phyloP scores from a whole-genome alignment of 1,139 yeast species.

The Hemisphaericaspora lyxosophila region DNA sequence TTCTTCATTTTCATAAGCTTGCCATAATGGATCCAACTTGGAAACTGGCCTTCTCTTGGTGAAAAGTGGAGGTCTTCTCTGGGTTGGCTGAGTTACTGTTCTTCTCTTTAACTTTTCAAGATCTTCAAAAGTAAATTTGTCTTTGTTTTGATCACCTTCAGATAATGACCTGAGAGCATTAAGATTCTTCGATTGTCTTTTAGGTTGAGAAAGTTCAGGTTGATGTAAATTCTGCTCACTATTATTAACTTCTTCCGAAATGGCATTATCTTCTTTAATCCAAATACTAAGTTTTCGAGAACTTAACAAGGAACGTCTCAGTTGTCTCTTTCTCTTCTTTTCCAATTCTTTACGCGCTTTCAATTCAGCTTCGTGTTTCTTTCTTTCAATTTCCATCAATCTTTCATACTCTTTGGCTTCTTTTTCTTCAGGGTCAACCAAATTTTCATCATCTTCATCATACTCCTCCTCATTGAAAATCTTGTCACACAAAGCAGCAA shows the following conservation, averaged over 20 bases:
- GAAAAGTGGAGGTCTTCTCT: constrained; percentile 44
- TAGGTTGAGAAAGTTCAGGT: constrained; percentile 34
- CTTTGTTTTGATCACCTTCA: constrained; percentile 26
- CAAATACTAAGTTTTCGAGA: constrained; percentile 42
- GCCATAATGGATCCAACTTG: constrained; percentile 64
- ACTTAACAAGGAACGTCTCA: constrained; percentile 43
- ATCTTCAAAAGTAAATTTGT: constrained; percentile 38
- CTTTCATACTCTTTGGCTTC: constrained; percentile 49
- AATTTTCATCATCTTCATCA: constrained; percentile 55
- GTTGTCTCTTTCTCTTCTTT: constrained; percentile 44
- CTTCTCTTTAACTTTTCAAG: constrained; percentile 46
- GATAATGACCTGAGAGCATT: constrained; percentile 36
- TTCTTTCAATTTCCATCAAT: constrained; percentile 50
- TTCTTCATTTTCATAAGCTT: constrained; percentile 49
- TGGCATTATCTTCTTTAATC: constrained; percentile 29
- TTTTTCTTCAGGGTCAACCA: constrained; percentile 51
- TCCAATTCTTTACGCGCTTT: constrained; percentile 48
- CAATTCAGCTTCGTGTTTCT: constrained; percentile 50
- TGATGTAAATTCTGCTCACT: constrained; percentile 32
- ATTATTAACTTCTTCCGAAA: constrained; percentile 23
- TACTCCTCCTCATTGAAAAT: constrained; percentile 62
- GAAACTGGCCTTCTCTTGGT: constrained; percentile 62
- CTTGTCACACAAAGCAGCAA: constrained; percentile 74
- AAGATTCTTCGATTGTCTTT: constrained; percentile 33
- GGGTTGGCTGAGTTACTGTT: constrained; percentile 44